These are phyloP conservation scores for Sugiyamaella xylanicola DNA, from an alignment of 1,139 yeast genomes.

Conservation along the genomic window DNA sequence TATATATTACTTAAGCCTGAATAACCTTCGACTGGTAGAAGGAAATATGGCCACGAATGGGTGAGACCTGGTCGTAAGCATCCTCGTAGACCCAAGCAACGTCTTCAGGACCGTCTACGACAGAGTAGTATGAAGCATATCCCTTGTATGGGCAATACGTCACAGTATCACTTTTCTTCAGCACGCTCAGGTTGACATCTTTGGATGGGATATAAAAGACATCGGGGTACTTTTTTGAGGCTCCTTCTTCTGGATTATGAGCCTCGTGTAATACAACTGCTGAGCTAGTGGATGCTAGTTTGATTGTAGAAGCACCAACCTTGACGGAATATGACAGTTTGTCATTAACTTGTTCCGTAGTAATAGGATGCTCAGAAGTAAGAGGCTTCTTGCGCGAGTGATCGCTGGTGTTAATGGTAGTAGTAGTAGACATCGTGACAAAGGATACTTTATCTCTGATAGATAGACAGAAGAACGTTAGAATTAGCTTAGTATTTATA, in stretches of 20 bases:
- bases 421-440: conserved; percentile 3
- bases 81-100: conserved; percentile 27
- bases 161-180: conserved; percentile 20
- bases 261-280: conserved; percentile 9
- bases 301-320: not conserved
- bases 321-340: not conserved
- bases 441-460: no score
- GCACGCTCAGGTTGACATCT: conserved; percentile 20
- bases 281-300: not conserved
- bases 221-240: conserved; percentile 17
- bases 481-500: no score
- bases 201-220: conserved; percentile 21
- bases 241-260: conserved; percentile 5
- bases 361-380: conserved; percentile 5
- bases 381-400: conserved; percentile 10
- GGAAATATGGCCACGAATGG: conserved; percentile 21
- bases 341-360: conserved; percentile 4
- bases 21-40: conserved; percentile 21
- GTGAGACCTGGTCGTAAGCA: conserved; percentile 23
- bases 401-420: conserved; percentile 1
- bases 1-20: not conserved
- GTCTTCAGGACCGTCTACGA: conserved; percentile 21
- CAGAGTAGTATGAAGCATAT: conserved; percentile 24
- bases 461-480: no score
- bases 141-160: conserved; percentile 27